phyloP scores from a whole-genome alignment of 495 filamentous ascomycete species.

The Darksidea phi region DNA sequence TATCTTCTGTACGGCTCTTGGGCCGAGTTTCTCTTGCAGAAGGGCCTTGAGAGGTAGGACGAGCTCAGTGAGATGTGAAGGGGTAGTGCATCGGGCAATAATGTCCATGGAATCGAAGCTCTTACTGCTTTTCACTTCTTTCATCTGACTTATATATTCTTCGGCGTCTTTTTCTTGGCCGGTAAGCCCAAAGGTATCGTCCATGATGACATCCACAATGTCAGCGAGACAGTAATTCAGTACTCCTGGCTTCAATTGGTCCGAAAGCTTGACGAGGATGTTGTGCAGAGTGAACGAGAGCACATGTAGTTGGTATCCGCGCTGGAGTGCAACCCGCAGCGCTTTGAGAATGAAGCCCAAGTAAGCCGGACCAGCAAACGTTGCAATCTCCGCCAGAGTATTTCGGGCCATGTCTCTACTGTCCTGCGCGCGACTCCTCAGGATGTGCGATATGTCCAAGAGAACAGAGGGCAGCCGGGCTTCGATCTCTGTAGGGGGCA shows the following conservation, averaged over 20 bases:
- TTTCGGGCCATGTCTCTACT: slow-evolving; percentile 86
- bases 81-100: slow-evolving; percentile 73
- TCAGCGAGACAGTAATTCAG: slow-evolving; percentile 82
- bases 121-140: slow-evolving; percentile 96
- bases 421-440: slow-evolving; percentile 84
- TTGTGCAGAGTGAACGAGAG: slow-evolving; percentile 93
- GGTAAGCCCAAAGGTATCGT: slow-evolving; percentile 94
- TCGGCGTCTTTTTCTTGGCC: slow-evolving; percentile 97
- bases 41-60: slow-evolving; percentile 73
- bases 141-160: slow-evolving; percentile 92
- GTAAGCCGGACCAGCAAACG: slow-evolving; percentile 73
- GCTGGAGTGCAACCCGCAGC: slow-evolving; percentile 72
- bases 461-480: slow-evolving; percentile 76
- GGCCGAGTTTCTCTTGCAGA: slow-evolving; percentile 75
- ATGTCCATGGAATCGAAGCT: slow-evolving; percentile 97
- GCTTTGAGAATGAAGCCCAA: slow-evolving; percentile 94
- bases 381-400: slow-evolving; percentile 77
- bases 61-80: slow-evolving; percentile 70
- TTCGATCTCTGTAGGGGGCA: slow-evolving; percentile 68
- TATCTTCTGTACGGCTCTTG: slow-evolving; percentile 77
- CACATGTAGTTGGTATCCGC: slow-evolving; percentile 92
- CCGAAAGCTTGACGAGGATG: slow-evolving; percentile 64
- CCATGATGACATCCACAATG: slow-evolving; percentile 84
- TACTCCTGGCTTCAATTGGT: slow-evolving; percentile 75
- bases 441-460: slow-evolving; percentile 86